Base-by-base conservation (phyloP, 1,284 basidiomycete species). In the Schizophyllum amplum region DNA sequence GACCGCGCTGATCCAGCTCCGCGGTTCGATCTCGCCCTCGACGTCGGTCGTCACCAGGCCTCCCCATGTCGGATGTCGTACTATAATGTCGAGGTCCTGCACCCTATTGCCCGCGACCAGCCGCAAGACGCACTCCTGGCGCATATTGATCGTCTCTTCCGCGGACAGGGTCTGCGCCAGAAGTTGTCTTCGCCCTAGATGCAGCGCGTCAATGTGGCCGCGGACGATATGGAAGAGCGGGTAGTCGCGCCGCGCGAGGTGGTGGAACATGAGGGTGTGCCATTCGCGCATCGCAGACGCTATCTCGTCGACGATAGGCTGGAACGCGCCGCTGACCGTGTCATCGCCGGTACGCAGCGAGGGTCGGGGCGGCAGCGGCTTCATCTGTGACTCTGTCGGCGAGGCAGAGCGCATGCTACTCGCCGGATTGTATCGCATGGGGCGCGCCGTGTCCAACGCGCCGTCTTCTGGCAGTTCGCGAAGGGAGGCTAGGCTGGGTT, bases 281-380 rank as follows among this genome's bases (percentile, higher is more conserved):
- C 95, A 98, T 80, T 98, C 96, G 42, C 95, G 84, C 48, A 98
- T 75, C 0, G 96, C 94, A 21, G 94, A 96, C 0, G 96, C 92
- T 64, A 99, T 97, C 74, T 99, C 96, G 71, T 99, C 96, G 55
- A 98, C 84, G 65, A 98, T 86, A 1, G 95, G 96, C 68, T 97
- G 94, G 11, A 73, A 75, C 24, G 80, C 77, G 5, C 94, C 94
- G 0, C 87, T 86, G 2, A 82, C 79, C 1, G 94, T 98, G 62
- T 96, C 93, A 67, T 96, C 94, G 51, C 92, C 92, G 4, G 92
- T 91, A 60, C 94, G 95, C 54, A 98, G 81, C 11, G 90, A 92
- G 1, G 96, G 95, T 52, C 97, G 82, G 1, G 95, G 95, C 2
- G 95, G 95, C 6, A 92, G 77, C 2, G 89, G 90, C 70, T 92